phyloP scores from a whole-genome alignment of 2,329 filamentous ascomycete species.

The Xylaria arbuscula region DNA sequence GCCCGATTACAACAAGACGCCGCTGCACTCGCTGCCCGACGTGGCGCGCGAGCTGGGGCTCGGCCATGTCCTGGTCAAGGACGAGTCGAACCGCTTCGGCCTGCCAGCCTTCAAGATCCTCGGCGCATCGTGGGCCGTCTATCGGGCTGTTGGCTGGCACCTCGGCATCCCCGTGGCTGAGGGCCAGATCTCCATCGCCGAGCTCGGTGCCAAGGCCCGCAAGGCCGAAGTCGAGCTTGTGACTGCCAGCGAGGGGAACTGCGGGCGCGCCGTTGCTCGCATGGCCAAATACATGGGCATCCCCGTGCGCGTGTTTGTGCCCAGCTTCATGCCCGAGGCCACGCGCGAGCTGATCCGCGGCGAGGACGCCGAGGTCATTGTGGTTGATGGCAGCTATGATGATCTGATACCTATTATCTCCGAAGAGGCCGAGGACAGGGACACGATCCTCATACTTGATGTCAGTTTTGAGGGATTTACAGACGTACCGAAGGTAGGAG shows the following conservation, averaged over 20 bases:
- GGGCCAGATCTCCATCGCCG: constrained; percentile 37
- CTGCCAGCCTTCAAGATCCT: constrained; percentile 84
- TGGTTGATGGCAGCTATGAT: constrained; percentile 72
- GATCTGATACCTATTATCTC: constrained; percentile 64
- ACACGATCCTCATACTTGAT: constrained; percentile 73
- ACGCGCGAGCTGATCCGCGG: constrained; percentile 66
- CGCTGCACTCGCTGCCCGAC: constrained; percentile 39
- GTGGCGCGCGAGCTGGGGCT: constrained; percentile 67
- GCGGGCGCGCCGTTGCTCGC: constrained; percentile 76
- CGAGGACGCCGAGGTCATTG: constrained; percentile 71
- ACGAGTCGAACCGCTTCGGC: constrained; percentile 75
- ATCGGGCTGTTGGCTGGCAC: constrained; percentile 63
- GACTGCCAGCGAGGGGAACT: constrained; percentile 80
- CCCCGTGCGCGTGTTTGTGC: constrained; percentile 70
- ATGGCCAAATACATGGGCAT: constrained; percentile 71
- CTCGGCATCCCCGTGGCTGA: constrained; percentile 56
- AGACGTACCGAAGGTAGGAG: constrained; percentile 66
- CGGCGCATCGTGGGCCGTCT: constrained; percentile 79
- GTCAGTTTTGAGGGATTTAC: constrained; percentile 74
- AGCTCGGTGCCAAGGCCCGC: constrained; percentile 41
- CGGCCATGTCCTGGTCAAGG: constrained; percentile 71
- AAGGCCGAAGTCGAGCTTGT: constrained; percentile 52
- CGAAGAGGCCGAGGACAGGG: constrained; percentile 53
- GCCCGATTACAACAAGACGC: constrained; percentile 45
- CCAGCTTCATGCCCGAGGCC: constrained; percentile 63